Percentiles rank a stretch among this genome's conserved stretches.
phyloP scores from a whole-genome alignment of 495 filamentous ascomycete genomes.

The Amniculicola lignicola region DNA sequence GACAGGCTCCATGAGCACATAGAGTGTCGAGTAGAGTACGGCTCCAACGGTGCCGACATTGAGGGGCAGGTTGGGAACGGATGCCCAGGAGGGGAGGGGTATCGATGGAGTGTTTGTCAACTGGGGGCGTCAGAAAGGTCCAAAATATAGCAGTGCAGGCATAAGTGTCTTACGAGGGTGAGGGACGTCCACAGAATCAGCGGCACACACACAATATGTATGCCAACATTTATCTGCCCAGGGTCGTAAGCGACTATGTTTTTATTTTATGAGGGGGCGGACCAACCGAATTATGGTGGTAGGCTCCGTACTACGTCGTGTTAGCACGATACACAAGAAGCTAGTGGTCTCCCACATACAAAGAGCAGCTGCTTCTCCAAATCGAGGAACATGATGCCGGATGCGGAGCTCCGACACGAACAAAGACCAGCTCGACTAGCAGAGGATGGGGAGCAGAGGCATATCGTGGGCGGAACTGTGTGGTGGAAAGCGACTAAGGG shows the following conservation, averaged over 20 bases:
- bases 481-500: no score
- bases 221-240: constrained; percentile 70
- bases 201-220: constrained; percentile 89
- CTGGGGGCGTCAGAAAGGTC: constrained; percentile 45
- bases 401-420: constrained; percentile 1
- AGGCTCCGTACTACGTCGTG: constrained; percentile 78
- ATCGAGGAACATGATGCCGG: constrained; percentile 63
- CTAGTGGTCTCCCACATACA: no score
- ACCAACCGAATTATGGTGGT: constrained; percentile 77
- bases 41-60: constrained; percentile 76
- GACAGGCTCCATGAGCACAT: constrained; percentile 90
- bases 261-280: not conserved
- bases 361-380: constrained; percentile 77
- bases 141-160: not conserved
- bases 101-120: constrained; percentile 73
- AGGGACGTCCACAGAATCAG: constrained; percentile 75
- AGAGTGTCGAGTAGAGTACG: constrained; percentile 70
- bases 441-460: not conserved
- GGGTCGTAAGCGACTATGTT: constrained; percentile 9
- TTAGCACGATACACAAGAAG: constrained; percentile 35
- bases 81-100: constrained; percentile 64
- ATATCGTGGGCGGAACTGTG: constrained; percentile 3
- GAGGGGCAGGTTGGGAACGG: constrained; percentile 70
- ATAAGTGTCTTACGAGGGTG: constrained; percentile 61
- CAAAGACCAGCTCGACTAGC: constrained; percentile 6